Evolutionary conservation across 148 eudicot species (phyloP).

Genomic region (Simmondsia chinensis): DNA sequence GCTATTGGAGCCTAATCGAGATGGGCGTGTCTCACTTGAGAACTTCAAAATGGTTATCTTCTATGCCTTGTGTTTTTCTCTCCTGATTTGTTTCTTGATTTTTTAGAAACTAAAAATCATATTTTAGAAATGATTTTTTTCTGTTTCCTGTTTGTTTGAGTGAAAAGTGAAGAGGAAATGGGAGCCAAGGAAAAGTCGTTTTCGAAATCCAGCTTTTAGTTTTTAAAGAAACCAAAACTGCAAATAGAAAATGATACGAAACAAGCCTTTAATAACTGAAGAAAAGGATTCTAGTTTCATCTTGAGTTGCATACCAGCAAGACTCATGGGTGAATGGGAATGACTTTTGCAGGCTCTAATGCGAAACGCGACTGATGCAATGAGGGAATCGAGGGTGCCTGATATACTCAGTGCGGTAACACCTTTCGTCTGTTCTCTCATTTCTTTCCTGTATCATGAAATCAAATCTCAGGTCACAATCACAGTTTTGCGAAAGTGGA

Average conservation of each 20-base stretch:
- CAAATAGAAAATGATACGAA: too few relatives aligned
- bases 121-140: background rate
- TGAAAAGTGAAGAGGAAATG: background rate
- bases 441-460: background rate
- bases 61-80: background rate
- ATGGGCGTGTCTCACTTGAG: conserved; percentile 28
- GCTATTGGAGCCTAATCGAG: conserved; percentile 31
- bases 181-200: too few relatives aligned
- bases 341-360: conserved; percentile 55
- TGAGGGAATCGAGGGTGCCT: conserved; percentile 60
- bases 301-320: too few relatives aligned
- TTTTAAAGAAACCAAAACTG: too few relatives aligned
- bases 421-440: background rate
- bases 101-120: too few relatives aligned
- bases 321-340: too few relatives aligned
- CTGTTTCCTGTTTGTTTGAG: background rate
- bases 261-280: too few relatives aligned
- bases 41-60: conserved; percentile 24
- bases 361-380: conserved; percentile 51
- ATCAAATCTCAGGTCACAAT: background rate
- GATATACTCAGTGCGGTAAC: conserved; percentile 46
- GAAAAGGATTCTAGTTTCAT: too few relatives aligned
- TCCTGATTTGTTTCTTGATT: too few relatives aligned
- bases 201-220: too few relatives aligned
- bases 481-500: background rate